A percentile compares a stretch with the other conserved stretches of the same genome.
Conservation (phyloP, 768 basidiomycete species). For the Exsudoporus frostii region DNA sequence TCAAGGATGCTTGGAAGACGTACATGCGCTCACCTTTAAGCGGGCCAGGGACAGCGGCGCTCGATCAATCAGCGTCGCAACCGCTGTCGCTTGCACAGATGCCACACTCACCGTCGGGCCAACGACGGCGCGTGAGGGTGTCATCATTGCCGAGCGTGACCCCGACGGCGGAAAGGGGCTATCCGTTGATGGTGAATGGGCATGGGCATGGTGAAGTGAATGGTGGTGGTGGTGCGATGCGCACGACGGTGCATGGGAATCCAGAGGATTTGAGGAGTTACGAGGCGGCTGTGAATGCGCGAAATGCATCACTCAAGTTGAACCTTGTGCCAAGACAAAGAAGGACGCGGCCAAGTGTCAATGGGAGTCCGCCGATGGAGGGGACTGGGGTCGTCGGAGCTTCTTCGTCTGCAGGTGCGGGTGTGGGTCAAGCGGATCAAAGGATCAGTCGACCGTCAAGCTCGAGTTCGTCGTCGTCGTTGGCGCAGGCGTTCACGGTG, state of each 20-base stretch:
- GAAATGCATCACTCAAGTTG: constrained; percentile 57
- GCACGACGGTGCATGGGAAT: constrained; percentile 42
- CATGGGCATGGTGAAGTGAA: constrained; percentile 18
- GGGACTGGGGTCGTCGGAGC: not conserved
- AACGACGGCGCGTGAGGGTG: constrained; percentile 50
- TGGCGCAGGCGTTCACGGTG: constrained; percentile 41
- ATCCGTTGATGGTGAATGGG: constrained; percentile 17
- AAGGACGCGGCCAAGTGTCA: constrained; percentile 20
- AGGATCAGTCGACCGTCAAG: constrained; percentile 37
- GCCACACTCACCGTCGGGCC: constrained; percentile 29
- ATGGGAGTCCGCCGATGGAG: constrained; percentile 18
- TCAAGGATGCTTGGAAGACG: constrained; percentile 71
- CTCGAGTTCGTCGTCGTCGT: constrained; percentile 36
- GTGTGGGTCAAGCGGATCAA: constrained; percentile 14
- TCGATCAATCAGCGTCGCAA: constrained; percentile 8
- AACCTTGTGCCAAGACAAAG: constrained; percentile 48
- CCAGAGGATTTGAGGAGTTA: constrained; percentile 68
- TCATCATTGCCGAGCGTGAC: constrained; percentile 72
- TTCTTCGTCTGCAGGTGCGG: not conserved
- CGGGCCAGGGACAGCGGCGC: constrained; percentile 24
- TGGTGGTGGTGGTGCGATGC: constrained; percentile 22
- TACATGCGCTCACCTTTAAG: constrained; percentile 68
- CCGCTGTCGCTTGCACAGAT: constrained; percentile 13
- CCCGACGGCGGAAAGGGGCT: constrained; percentile 39
- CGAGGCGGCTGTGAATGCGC: constrained; percentile 71